phyloP scores from a whole-genome alignment of 257 asterid genomes.

The Nicotiana noctiflora region DNA sequence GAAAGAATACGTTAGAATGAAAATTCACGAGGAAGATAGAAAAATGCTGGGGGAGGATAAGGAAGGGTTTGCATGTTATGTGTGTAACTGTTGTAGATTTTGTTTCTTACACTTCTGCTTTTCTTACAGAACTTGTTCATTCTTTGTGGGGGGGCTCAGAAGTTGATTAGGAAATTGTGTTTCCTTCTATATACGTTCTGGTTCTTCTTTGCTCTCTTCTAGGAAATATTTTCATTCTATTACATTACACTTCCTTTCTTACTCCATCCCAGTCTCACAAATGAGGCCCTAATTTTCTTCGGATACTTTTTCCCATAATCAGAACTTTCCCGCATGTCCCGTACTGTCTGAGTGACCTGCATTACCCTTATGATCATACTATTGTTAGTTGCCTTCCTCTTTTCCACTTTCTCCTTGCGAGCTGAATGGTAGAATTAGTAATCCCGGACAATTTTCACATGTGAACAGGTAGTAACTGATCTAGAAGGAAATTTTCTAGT shows the following conservation, averaged over 20 bases:
- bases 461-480: conserved; percentile 79
- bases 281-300: background rate
- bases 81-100: background rate
- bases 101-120: background rate
- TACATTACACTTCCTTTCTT: background rate
- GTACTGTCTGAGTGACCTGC: background rate
- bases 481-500: conserved; percentile 74
- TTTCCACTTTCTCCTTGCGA: background rate
- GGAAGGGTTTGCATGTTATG: background rate
- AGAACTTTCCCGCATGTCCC: background rate
- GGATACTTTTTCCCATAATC: background rate
- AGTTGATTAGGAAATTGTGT: background rate
- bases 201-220: background rate
- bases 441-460: background rate
- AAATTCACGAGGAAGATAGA: background rate
- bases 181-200: background rate
- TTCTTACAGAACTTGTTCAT: background rate
- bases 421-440: background rate
- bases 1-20: background rate
- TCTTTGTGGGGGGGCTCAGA: background rate
- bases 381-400: background rate
- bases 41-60: background rate
- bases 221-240: background rate
- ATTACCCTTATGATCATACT: background rate
- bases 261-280: background rate